Base-by-base conservation (phyloP, 1,139 yeast genomes). In the Candida dubliniensis region DNA sequence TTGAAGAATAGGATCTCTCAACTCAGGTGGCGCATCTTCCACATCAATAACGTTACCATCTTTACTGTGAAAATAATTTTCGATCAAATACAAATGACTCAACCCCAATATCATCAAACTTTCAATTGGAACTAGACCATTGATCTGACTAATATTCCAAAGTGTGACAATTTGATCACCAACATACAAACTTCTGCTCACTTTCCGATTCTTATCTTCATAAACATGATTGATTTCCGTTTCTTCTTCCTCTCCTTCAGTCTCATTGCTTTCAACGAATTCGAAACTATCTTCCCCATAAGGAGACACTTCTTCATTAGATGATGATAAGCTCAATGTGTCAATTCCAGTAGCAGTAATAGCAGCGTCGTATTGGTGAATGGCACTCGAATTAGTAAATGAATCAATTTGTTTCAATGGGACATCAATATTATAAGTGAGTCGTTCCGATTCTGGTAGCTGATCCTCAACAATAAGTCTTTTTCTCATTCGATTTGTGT, bases 91-190 rank as follows among this genome's bases (percentile, higher is more conserved):
- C 11, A 87, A 54, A 55, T 84, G 82, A 8, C 69, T 67, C 3
- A 73, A 64, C 0, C 96, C 95, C 27, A 84, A 59, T 18, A 88
- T 84, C 64, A 88, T 66, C 39, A 88, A 71, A 30, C 93, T 87
- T 56, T 87, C 95, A 18, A 76, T 68, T 1, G 90, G 81, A 18
- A 82, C 87, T 18, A 88, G 65, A 0, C 96, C 96, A 47, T 83
- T 68, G 23, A 88, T 78, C 42, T 82, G 82, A 47, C 90, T 80
- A 2, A 86, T 80, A 59, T 88, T 88, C 83, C 88, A 82, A n/a
- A 88, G 64, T 8, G 80, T 79, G 11, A 69, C 72, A 25, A 88
- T 85, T 43, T 74, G 76, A 58, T 88, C 96, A n/a, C 87, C 87
- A 46, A 80, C 74, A 54, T 69, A 82, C 41, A 88, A 64, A 53